A percentile compares a stretch with the other conserved stretches of the same genome.
Conservation (phyloP, 2,329 filamentous ascomycete species). For the Xylaria sp. region DNA sequence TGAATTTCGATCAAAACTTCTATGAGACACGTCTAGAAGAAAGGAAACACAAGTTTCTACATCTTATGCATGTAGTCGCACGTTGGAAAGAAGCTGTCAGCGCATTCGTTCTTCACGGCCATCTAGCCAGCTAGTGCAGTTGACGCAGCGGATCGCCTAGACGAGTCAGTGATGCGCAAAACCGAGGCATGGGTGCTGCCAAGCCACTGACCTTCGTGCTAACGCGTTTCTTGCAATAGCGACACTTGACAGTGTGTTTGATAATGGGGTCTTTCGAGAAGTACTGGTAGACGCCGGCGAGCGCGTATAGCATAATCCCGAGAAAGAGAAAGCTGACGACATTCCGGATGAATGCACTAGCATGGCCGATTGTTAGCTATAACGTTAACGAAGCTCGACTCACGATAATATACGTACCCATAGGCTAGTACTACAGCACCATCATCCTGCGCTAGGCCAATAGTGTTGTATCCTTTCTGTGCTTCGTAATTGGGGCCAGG, state of each 20-base stretch:
- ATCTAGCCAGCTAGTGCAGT: constrained; percentile 69
- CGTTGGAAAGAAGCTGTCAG: constrained; percentile 30
- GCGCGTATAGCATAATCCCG: constrained; percentile 71
- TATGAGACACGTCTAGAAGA: neutral
- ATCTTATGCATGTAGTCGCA: neutral
- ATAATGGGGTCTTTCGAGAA: constrained; percentile 74
- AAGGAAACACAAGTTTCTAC: neutral
- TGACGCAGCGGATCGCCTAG: constrained; percentile 61
- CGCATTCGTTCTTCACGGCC: constrained; percentile 60
- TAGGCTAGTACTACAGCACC: constrained; percentile 79
- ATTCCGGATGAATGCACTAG: constrained; percentile 72
- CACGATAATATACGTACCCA: constrained; percentile 59
- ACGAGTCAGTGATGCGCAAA: constrained; percentile 6
- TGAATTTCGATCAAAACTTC: neutral
- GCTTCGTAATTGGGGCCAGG: constrained; percentile 65
- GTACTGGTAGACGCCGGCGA: constrained; percentile 71
- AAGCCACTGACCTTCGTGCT: constrained; percentile 44
- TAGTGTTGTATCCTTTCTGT: constrained; percentile 73
- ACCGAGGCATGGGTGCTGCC: neutral
- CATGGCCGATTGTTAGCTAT: neutral
- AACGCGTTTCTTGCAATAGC: constrained; percentile 64
- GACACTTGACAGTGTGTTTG: constrained; percentile 75
- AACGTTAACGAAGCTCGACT: neutral
- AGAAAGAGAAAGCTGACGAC: constrained; percentile 73
- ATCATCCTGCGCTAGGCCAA: constrained; percentile 74